Conservation (phyloP, 192 early-diverging fungal species). For the Coemansia sp. region DNA sequence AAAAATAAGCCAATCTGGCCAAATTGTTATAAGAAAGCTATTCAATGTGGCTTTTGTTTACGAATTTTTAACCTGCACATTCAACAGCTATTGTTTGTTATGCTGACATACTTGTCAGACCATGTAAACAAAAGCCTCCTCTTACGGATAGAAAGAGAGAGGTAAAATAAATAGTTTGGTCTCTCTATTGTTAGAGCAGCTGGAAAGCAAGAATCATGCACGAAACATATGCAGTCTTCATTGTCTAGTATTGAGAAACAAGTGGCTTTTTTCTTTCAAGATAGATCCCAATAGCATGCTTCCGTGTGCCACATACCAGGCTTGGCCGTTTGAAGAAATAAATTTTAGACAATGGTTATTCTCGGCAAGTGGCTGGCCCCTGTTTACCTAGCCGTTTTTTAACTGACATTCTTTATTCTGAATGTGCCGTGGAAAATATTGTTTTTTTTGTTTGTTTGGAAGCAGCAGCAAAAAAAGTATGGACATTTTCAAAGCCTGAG, state of each 20-base stretch:
- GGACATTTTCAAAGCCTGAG: not conserved
- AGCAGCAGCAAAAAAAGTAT: not conserved
- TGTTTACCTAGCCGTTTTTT: not conserved
- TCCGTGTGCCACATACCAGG: not conserved
- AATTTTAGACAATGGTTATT: constrained; percentile 3
- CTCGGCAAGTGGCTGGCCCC: constrained; percentile 5
- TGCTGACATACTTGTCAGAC: not conserved
- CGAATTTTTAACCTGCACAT: not conserved
- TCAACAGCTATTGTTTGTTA: not conserved
- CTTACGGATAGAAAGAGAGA: not conserved
- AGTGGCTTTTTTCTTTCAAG: not conserved
- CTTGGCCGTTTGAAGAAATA: not conserved
- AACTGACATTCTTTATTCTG: not conserved
- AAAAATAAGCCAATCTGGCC: not conserved
- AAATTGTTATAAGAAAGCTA: not conserved
- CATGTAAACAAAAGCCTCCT: not conserved
- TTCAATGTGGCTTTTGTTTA: not conserved
- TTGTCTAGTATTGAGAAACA: not conserved
- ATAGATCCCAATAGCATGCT: not conserved
- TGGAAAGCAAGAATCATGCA: not conserved
- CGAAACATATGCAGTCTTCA: not conserved
- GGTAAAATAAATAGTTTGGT: not conserved
- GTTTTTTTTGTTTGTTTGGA: not conserved
- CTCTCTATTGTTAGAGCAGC: not conserved
- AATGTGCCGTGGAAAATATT: not conserved